Percentiles rank a stretch among this genome's conserved stretches.
phyloP scores from a whole-genome alignment of 768 basidiomycete species.

The Brasilioporus rufonigricans region DNA sequence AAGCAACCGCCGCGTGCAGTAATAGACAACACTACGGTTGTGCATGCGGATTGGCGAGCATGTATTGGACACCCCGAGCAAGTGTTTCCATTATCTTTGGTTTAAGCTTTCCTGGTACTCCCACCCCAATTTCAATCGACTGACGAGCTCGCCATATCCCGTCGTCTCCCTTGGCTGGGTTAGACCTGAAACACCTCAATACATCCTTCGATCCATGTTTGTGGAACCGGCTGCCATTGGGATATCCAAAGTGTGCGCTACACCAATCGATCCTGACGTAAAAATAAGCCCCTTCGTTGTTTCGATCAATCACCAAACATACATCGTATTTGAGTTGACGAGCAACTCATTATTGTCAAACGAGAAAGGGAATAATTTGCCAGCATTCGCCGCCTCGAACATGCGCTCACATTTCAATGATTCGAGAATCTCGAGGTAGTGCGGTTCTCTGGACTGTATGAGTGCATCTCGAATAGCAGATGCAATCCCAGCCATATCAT shows the following conservation, averaged over 20 bases:
- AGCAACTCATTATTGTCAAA: slow-evolving; percentile 2
- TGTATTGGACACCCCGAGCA: background rate
- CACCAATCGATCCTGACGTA: too few species aligned
- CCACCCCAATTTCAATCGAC: background rate
- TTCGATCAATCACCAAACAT: background rate
- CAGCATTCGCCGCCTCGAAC: slow-evolving; percentile 12
- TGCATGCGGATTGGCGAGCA: background rate
- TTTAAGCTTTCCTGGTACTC: background rate
- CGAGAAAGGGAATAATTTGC: slow-evolving; percentile 4
- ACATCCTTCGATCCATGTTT: too few species aligned
- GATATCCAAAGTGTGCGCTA: background rate
- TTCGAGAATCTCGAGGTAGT: slow-evolving; percentile 4
- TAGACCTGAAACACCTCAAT: background rate
- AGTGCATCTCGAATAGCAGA: slow-evolving; percentile 13
- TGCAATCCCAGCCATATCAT: slow-evolving; percentile 18
- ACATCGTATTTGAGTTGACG: slow-evolving; percentile 19
- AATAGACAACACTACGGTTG: background rate
- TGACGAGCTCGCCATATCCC: background rate
- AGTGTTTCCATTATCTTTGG: background rate
- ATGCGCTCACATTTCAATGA: slow-evolving; percentile 14
- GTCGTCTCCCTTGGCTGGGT: background rate
- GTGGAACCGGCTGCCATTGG: background rate
- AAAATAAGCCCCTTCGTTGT: background rate
- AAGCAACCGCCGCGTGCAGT: background rate
- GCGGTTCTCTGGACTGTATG: slow-evolving; percentile 4